phyloP scores from a whole-genome alignment of 306 rosid genomes.

The Fragaria iinumae region DNA sequence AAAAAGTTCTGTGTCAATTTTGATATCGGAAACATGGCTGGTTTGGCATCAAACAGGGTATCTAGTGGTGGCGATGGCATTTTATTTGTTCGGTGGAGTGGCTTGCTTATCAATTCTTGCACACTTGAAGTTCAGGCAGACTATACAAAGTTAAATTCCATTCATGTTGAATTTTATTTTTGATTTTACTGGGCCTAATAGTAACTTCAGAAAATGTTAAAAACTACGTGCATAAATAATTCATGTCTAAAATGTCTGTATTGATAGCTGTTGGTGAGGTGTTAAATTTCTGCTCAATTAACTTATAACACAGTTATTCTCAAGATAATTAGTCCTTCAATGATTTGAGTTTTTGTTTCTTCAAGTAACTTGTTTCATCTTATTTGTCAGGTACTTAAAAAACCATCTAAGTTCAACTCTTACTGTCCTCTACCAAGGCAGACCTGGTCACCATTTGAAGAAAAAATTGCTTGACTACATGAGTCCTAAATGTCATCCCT shows the following conservation, averaged over 20 bases:
- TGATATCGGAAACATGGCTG: slow-evolving; percentile 39
- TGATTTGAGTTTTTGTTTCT: not conserved
- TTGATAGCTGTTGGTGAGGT: not conserved
- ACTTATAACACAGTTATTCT: not conserved
- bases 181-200: not conserved
- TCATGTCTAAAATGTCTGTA: not conserved
- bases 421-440: slow-evolving; percentile 72
- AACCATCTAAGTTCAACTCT: slow-evolving; percentile 67
- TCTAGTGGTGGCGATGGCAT: slow-evolving; percentile 48
- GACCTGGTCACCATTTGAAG: slow-evolving; percentile 53
- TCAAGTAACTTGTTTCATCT: slow-evolving; percentile 32
- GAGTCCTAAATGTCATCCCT: slow-evolving; percentile 83
- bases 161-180: slow-evolving; percentile 8
- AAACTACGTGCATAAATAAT: not conserved
- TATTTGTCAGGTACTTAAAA: slow-evolving; percentile 61
- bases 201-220: not conserved
- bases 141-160: slow-evolving; percentile 60
- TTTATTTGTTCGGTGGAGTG: slow-evolving; percentile 83
- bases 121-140: slow-evolving; percentile 87
- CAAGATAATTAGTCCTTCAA: not conserved
- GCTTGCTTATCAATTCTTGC: slow-evolving; percentile 75
- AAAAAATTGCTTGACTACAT: slow-evolving; percentile 56
- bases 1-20: slow-evolving; percentile 71
- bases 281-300: not conserved
- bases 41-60: slow-evolving; percentile 42